phyloP scores from a whole-genome alignment of 2,329 filamentous ascomycete species.

The Coleophoma cylindrospora region DNA sequence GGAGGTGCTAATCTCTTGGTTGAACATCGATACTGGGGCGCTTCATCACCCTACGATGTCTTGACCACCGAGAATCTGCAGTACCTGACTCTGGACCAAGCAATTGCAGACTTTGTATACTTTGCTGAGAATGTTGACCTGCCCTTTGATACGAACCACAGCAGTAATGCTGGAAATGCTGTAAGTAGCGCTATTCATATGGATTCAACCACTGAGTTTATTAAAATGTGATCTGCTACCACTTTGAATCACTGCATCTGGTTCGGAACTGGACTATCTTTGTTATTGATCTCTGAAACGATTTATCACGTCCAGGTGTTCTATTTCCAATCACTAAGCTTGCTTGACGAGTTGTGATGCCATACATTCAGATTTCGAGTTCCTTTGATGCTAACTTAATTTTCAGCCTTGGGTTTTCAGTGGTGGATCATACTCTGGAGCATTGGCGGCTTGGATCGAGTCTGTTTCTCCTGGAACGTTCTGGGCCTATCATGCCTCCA shows the following conservation, averaged over 20 bases:
- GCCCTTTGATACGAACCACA: constrained; percentile 40
- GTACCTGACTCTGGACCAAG: constrained; percentile 45
- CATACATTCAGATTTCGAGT: no score
- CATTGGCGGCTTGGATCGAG: constrained; percentile 50
- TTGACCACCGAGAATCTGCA: constrained; percentile 45
- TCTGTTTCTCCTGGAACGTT: constrained; percentile 48
- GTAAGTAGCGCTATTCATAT: constrained; percentile 37
- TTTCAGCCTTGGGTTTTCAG: constrained; percentile 47
- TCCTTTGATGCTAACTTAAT: background rate
- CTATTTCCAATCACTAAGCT: no score
- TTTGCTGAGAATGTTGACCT: constrained; percentile 45
- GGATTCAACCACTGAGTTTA: background rate
- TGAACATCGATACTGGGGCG: constrained; percentile 52
- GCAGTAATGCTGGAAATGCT: constrained; percentile 40
- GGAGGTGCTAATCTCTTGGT: constrained; percentile 44
- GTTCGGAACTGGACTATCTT: no score
- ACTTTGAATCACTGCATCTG: no score
- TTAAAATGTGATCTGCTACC: no score
- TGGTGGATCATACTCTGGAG: constrained; percentile 52
- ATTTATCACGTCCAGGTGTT: no score
- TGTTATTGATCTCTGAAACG: no score
- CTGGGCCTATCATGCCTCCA: constrained; percentile 55
- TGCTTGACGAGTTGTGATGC: no score
- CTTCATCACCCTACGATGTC: constrained; percentile 41
- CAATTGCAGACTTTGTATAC: constrained; percentile 43